Conservation (phyloP, 208 protist species). For the Trichomonas tenax region DNA sequence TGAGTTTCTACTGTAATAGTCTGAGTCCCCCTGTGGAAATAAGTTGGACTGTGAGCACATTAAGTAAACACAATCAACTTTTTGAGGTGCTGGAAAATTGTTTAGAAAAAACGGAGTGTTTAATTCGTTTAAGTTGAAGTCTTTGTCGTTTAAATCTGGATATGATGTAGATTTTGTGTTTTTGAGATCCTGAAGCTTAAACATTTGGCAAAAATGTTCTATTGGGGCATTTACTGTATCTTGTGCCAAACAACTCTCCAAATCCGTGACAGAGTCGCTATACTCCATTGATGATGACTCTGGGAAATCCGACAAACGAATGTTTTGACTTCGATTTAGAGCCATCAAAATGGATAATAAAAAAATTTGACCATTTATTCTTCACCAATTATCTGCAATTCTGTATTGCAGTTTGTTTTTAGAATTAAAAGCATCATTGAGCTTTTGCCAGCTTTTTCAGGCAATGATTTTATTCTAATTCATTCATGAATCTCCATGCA, state of each 20-base stretch:
- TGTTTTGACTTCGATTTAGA: not conserved
- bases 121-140: not conserved
- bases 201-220: not conserved
- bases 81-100: not conserved
- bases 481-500: no score
- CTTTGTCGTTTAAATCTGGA: not conserved
- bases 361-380: no score
- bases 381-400: no score
- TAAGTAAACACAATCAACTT: not conserved
- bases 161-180: not conserved
- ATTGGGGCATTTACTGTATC: not conserved
- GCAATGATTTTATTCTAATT: no score
- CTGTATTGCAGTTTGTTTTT: no score
- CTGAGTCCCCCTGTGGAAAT: not conserved
- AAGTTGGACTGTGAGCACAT: not conserved
- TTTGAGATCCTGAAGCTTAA: not conserved
- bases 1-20: not conserved
- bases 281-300: not conserved
- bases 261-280: not conserved
- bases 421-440: no score
- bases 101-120: not conserved
- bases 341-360: not conserved
- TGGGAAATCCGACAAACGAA: not conserved
- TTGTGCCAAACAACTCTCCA: not conserved
- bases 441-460: no score